These are phyloP conservation scores for Mycena sanguinolenta DNA, from an alignment of 768 basidiomycete species.

Conservation along the genomic window DNA sequence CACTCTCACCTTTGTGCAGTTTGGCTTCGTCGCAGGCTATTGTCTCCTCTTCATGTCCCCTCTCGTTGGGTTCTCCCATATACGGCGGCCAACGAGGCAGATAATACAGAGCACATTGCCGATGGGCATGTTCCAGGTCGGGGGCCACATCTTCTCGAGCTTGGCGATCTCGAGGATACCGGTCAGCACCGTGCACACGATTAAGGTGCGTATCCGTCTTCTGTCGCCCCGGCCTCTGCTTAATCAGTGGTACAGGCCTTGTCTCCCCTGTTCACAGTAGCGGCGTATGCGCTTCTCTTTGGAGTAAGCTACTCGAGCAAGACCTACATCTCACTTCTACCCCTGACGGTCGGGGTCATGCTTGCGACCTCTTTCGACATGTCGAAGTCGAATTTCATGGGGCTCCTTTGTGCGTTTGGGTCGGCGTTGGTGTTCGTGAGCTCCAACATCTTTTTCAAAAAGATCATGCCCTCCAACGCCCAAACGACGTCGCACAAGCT, in stretches of 20 bases:
- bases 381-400: constrained; percentile 86
- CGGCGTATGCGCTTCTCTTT: constrained; percentile 94
- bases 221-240: background rate
- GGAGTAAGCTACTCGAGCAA: constrained; percentile 92
- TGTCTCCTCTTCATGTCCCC: constrained; percentile 90
- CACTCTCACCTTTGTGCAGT: constrained; percentile 97
- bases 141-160: constrained; percentile 97
- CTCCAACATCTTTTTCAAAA: constrained; percentile 99
- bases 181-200: constrained; percentile 98
- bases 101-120: constrained; percentile 88
- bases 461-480: constrained; percentile 86
- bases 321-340: constrained; percentile 95
- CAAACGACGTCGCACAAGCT: constrained; percentile 76
- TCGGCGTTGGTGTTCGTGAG: constrained; percentile 97
- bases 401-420: constrained; percentile 95
- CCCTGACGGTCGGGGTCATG: constrained; percentile 97
- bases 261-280: constrained; percentile 96
- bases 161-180: constrained; percentile 97
- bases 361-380: constrained; percentile 95
- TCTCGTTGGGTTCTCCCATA: constrained; percentile 69
- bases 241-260: constrained; percentile 72
- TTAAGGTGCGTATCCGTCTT: constrained; percentile 78
- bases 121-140: constrained; percentile 98
- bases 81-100: constrained; percentile 78
- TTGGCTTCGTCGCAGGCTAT: constrained; percentile 92